These are phyloP conservation scores for Aspergillus piperis DNA, from an alignment of 2,329 filamentous ascomycete species.

Conservation along the genomic window DNA sequence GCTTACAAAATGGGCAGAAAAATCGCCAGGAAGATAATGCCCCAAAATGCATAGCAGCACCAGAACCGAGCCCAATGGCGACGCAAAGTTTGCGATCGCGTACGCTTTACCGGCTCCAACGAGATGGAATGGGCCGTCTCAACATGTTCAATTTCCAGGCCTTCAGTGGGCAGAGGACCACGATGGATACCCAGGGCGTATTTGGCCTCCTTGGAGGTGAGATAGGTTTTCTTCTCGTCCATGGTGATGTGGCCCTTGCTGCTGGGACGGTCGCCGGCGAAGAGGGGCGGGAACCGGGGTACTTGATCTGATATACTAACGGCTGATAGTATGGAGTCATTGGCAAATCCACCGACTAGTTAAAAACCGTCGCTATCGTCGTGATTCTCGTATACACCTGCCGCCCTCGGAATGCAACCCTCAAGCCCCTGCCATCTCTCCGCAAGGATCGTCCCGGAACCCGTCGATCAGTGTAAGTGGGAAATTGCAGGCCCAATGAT, in stretches of 20 bases:
- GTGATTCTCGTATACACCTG: not conserved
- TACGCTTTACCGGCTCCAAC: conserved; percentile 26
- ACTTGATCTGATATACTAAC: not conserved
- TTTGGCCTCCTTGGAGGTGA: conserved; percentile 31
- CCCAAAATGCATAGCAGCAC: conserved; percentile 39
- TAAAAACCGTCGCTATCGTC: not conserved
- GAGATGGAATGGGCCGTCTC: conserved; percentile 31
- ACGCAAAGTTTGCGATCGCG: conserved; percentile 29
- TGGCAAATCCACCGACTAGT: no score
- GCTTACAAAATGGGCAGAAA: conserved; percentile 45
- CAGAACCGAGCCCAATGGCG: conserved; percentile 43
- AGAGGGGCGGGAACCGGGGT: not conserved
- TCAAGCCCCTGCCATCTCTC: conserved; percentile 5
- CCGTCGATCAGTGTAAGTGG: conserved; percentile 13
- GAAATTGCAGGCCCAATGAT: conserved; percentile 9
- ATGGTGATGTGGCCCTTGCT: conserved; percentile 14
- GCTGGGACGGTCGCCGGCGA: not conserved
- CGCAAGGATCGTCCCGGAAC: conserved; percentile 12
- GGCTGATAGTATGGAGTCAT: not conserved
- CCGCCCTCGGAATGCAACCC: not conserved
- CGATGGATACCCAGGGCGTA: conserved; percentile 34
- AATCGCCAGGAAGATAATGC: conserved; percentile 41
- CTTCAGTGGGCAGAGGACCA: conserved; percentile 29
- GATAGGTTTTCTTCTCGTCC: conserved; percentile 29
- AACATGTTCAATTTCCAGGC: conserved; percentile 27